Conservation (phyloP, 805 yeast species). For the Clavispora carvajalis region DNA sequence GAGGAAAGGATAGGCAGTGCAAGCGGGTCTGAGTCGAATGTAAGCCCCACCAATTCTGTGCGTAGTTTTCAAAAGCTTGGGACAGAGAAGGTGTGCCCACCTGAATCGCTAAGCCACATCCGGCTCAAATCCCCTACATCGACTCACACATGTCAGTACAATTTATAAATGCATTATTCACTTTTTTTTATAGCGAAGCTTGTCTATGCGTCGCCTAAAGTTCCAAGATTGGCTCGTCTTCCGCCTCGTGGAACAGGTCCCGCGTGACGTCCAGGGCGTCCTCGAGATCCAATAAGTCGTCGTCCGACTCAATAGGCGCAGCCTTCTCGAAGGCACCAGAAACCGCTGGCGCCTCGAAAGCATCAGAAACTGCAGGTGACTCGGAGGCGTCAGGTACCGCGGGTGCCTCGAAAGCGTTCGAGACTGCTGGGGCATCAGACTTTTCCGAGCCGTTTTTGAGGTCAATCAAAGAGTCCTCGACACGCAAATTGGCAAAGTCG, state of each 20-base stretch:
- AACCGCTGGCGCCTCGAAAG: not conserved
- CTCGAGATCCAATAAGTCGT: not conserved
- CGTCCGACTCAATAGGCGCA: not conserved
- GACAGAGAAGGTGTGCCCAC: no score
- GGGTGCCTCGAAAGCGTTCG: not conserved
- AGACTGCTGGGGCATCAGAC: no score
- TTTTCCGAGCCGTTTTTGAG: conserved; percentile 11
- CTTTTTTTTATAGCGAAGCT: not conserved
- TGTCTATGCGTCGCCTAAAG: not conserved
- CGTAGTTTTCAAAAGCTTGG: no score
- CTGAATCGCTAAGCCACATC: no score
- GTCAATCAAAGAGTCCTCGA: conserved; percentile 15
- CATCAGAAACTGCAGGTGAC: not conserved
- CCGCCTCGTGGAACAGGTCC: conserved; percentile 3
- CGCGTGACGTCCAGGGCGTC: not conserved
- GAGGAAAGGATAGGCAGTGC: no score
- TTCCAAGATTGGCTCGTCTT: not conserved
- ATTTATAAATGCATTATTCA: not conserved
- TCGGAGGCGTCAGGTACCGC: not conserved
- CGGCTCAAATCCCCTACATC: no score
- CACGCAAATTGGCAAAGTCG: conserved; percentile 25
- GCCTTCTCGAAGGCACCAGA: no score
- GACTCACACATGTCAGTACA: not conserved
- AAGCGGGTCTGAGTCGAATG: no score
- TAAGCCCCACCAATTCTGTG: no score